Conservation (phyloP, 495 filamentous ascomycete species). For the Penicillium bovifimosum region DNA sequence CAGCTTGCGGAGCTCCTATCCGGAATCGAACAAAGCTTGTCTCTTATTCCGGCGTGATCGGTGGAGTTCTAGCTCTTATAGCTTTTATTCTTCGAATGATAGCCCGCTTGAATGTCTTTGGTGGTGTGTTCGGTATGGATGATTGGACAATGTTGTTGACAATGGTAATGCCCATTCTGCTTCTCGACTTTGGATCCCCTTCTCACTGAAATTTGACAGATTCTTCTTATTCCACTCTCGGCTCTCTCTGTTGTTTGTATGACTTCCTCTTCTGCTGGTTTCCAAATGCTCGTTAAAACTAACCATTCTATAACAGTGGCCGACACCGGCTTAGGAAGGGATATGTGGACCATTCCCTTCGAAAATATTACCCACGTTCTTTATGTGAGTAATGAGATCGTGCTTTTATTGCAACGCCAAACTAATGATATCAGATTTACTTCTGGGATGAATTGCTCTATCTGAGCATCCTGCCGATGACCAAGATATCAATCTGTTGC, state of each 20-base stretch:
- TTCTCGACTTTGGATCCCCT: background rate
- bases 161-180: constrained; percentile 17
- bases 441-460: constrained; percentile 34
- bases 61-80: constrained; percentile 22
- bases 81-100: constrained; percentile 26
- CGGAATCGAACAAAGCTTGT: constrained; percentile 23
- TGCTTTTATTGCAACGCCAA: background rate
- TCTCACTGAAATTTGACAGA: constrained; percentile 8
- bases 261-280: background rate
- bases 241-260: constrained; percentile 25
- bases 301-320: constrained; percentile 21
- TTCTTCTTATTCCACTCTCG: constrained; percentile 19
- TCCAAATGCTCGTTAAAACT: background rate
- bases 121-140: constrained; percentile 26
- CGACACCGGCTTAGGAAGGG: constrained; percentile 36
- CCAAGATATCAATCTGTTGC: constrained; percentile 36
- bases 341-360: constrained; percentile 44
- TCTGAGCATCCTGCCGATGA: constrained; percentile 28
- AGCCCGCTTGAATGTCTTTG: constrained; percentile 21
- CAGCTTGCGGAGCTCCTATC: constrained; percentile 23
- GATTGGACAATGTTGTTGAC: constrained; percentile 28
- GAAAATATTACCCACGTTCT: constrained; percentile 40
- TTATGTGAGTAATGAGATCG: constrained; percentile 16
- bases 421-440: constrained; percentile 15
- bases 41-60: constrained; percentile 19